Conservation (phyloP, 495 filamentous ascomycete species). For the Hypoxylon fuscum region DNA sequence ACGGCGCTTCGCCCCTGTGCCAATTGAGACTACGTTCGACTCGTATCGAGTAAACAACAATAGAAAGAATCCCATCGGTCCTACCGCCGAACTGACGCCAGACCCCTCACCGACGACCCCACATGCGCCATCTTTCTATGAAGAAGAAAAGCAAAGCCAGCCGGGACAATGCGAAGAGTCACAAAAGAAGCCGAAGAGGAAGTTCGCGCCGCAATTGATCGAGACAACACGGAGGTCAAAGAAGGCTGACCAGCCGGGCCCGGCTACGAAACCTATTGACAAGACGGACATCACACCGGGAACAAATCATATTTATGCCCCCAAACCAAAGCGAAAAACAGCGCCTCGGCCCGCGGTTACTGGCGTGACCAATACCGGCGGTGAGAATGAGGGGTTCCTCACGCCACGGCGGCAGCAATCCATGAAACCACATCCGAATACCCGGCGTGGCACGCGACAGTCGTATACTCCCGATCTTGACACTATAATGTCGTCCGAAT, state of each 20-base stretch:
- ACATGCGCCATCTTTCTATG: constrained; percentile 40
- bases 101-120: constrained; percentile 56
- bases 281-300: constrained; percentile 67
- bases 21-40: constrained; percentile 68
- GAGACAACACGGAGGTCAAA: constrained; percentile 71
- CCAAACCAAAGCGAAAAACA: constrained; percentile 50
- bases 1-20: constrained; percentile 65
- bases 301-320: constrained; percentile 65
- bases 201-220: constrained; percentile 71
- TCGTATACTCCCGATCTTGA: constrained; percentile 53
- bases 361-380: constrained; percentile 29
- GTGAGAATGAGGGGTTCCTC: constrained; percentile 34
- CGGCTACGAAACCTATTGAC: constrained; percentile 60
- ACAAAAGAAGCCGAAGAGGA: constrained; percentile 48
- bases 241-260: constrained; percentile 60
- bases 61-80: constrained; percentile 40
- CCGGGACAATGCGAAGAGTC: constrained; percentile 12
- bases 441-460: constrained; percentile 49
- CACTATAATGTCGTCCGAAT: constrained; percentile 47
- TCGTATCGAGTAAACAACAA: constrained; percentile 53
- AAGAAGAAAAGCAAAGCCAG: constrained; percentile 23
- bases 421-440: constrained; percentile 52
- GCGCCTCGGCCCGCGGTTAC: constrained; percentile 34
- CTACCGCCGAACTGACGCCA: constrained; percentile 58
- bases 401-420: constrained; percentile 46